Evolutionary conservation across 176 grass and related monocot species (phyloP), one percentile per base, ranked within the genome.

Genomic region (Eleusine indica): DNA sequence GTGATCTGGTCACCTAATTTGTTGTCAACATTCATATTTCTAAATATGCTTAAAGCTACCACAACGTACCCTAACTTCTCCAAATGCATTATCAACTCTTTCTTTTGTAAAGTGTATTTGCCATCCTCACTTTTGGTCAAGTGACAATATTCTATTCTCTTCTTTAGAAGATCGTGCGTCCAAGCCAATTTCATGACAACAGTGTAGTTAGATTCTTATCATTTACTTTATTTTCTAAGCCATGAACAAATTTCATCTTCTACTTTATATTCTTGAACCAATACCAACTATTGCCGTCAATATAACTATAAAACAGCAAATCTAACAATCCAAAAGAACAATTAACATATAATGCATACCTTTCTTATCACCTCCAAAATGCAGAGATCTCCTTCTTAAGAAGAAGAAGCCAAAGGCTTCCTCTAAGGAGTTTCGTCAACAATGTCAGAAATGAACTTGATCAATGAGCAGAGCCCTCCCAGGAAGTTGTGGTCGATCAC

Each of bases 401-500:
- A 47, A 83, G 71, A 47, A 83, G 73, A 41, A 74, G 2, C 61
- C 30, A 53, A 68, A 87, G 80, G 43, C 3, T 10, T 32, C 35
- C 0, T 64, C 18, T 75, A n/a, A 65, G 74, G 43, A 10, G 44
- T 62, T 78, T 91, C 90, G 2, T 68, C 62, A 9, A 94, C 84
- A 89, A 97, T 91, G 76, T 86, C 89, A 25, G 82, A 82, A 4
- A 97, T 37, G 61, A 91, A 94, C 71, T 90, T 97, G 67, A 97
- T 94, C 65, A 99, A 70, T 6, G 93, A 96, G 84, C 89, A 96
- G 22, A 92, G 84, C 2, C 96, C 93, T 9, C 91, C 96, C 42
- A 98, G 65, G 87, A 98, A 98, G 74, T 98, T 98, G 77, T 94
- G 93, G 79, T 94, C 96, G 29, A 98, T 95, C 42, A 95, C 81